Conservation (phyloP, 2,329 filamentous ascomycete species). For the Arthrobotrys conoides region DNA sequence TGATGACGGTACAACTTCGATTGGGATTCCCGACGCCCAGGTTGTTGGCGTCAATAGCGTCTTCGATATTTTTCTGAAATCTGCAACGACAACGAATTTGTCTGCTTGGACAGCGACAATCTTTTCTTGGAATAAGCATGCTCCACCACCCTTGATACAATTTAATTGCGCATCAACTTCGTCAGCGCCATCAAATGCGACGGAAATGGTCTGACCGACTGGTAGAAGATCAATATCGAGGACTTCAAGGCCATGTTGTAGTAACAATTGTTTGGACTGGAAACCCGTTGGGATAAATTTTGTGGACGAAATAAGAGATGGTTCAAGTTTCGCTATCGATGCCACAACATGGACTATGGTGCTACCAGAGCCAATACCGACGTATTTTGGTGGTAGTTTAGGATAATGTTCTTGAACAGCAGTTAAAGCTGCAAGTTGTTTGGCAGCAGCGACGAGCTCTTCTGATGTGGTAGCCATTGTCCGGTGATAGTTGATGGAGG, state of each 20-base stretch:
- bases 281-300: slow-evolving; percentile 93
- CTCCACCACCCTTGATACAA: slow-evolving; percentile 75
- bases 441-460: slow-evolving; percentile 70
- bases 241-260: slow-evolving; percentile 81
- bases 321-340: slow-evolving; percentile 77
- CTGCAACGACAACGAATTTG: slow-evolving; percentile 91
- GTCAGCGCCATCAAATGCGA: slow-evolving; percentile 61
- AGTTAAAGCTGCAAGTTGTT: slow-evolving; percentile 80
- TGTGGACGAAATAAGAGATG: slow-evolving; percentile 74
- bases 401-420: slow-evolving; percentile 81
- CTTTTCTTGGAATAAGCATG: slow-evolving; percentile 98
- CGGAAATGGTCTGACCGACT: slow-evolving; percentile 66
- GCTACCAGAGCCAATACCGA: slow-evolving; percentile 85
- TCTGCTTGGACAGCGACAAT: slow-evolving; percentile 86
- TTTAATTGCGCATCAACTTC: slow-evolving; percentile 60
- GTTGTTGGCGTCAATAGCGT: slow-evolving; percentile 77
- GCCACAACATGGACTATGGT: slow-evolving; percentile 89
- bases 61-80: slow-evolving; percentile 89
- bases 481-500: slow-evolving; percentile 5
- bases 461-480: slow-evolving; percentile 53
- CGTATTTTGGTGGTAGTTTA: slow-evolving; percentile 68
- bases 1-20: slow-evolving; percentile 91
- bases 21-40: slow-evolving; percentile 87
- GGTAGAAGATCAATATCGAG: slow-evolving; percentile 84
- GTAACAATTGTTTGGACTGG: slow-evolving; percentile 89